Evolutionary conservation across 2,329 filamentous ascomycete genomes (phyloP).

Genomic region (Aureobasidium sp.): DNA sequence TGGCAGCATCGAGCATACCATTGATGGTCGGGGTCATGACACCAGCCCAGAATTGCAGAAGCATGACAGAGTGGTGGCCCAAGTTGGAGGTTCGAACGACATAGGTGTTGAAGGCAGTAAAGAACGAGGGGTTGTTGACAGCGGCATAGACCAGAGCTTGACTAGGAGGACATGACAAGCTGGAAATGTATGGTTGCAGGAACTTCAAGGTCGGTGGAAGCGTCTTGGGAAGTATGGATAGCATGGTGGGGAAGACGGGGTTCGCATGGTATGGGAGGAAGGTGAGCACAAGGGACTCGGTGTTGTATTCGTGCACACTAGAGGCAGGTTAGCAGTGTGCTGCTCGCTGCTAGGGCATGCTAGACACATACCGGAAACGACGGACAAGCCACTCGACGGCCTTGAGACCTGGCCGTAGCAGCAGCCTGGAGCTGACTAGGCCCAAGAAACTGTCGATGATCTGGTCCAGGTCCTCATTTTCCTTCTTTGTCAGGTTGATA

Average conservation of each 20-base stretch:
- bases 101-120: constrained; percentile 69
- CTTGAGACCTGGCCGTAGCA: constrained; percentile 82
- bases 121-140: constrained; percentile 66
- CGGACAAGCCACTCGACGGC: constrained; percentile 91
- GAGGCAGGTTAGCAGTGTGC: not conserved
- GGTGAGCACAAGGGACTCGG: constrained; percentile 64
- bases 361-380: constrained; percentile 63
- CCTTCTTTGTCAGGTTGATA: constrained; percentile 67
- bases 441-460: constrained; percentile 76
- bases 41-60: constrained; percentile 87
- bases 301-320: constrained; percentile 89
- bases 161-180: constrained; percentile 66
- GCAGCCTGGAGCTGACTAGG: constrained; percentile 64
- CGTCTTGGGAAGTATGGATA: constrained; percentile 74
- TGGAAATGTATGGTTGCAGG: constrained; percentile 75
- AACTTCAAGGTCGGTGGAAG: constrained; percentile 73
- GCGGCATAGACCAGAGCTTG: constrained; percentile 78
- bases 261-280: constrained; percentile 90
- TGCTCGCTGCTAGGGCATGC: constrained; percentile 14
- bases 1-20: constrained; percentile 67
- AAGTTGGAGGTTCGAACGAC: constrained; percentile 64
- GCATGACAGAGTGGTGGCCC: constrained; percentile 64
- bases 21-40: constrained; percentile 79
- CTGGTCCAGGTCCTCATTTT: constrained; percentile 74
- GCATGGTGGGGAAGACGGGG: constrained; percentile 72